Evolutionary conservation across 192 early-diverging fungal genomes (phyloP).

Genomic region (Kappamyces sp.): DNA sequence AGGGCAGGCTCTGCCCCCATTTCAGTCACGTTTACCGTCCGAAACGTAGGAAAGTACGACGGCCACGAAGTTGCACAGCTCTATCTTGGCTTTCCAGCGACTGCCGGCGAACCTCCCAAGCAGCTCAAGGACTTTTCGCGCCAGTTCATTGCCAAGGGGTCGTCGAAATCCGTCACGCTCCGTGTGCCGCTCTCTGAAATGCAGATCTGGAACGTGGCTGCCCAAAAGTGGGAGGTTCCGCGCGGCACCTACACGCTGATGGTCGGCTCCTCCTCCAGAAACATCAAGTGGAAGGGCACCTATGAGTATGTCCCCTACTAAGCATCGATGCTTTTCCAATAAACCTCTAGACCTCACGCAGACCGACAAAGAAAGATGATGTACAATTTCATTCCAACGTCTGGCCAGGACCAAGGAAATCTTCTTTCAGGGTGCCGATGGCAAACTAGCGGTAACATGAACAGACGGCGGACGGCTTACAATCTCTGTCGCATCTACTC

Average conservation of each 20-base stretch:
- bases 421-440: slow-evolving; percentile 96
- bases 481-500: slow-evolving; percentile 88
- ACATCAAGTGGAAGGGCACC: slow-evolving; percentile 29
- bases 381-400: neutral
- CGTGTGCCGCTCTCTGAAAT: slow-evolving; percentile 34
- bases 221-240: slow-evolving; percentile 36
- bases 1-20: slow-evolving; percentile 1
- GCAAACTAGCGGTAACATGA: slow-evolving; percentile 58
- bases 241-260: slow-evolving; percentile 42
- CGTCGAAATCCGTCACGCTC: slow-evolving; percentile 39
- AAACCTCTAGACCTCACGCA: too few species aligned
- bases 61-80: slow-evolving; percentile 44
- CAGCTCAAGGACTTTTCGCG: slow-evolving; percentile 34
- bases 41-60: slow-evolving; percentile 28
- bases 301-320: neutral
- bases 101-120: slow-evolving; percentile 25
- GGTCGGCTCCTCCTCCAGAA: slow-evolving; percentile 48
- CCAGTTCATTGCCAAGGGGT: slow-evolving; percentile 31
- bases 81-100: slow-evolving; percentile 30
- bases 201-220: slow-evolving; percentile 36
- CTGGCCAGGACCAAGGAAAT: slow-evolving; percentile 69
- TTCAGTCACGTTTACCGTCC: slow-evolving; percentile 28
- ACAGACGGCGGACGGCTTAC: slow-evolving; percentile 47
- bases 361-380: too few species aligned
- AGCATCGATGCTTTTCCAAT: neutral